These are phyloP conservation scores for Cyberlindnera mississippiensis DNA, from an alignment of 805 yeast species.

Conservation along the genomic window DNA sequence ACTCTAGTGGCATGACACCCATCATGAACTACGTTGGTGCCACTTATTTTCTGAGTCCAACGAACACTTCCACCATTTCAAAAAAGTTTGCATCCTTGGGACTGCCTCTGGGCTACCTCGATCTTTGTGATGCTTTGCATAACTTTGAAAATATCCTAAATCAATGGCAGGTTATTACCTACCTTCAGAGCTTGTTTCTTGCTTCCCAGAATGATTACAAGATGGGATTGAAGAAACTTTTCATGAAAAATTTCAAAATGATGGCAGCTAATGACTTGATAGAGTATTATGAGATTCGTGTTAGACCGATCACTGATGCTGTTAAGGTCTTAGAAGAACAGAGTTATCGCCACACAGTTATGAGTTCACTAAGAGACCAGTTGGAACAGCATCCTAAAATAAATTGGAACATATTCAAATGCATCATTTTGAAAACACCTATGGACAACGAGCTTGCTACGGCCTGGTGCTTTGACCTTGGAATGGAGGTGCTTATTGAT, in stretches of 20 bases:
- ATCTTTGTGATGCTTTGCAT: slow-evolving; percentile 7
- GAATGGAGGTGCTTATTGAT: slow-evolving; percentile 6
- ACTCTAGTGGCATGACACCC: slow-evolving; percentile 13
- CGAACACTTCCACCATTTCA: background rate
- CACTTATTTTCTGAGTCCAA: slow-evolving; percentile 7
- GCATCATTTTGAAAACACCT: slow-evolving; percentile 6
- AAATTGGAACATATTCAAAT: slow-evolving; percentile 12
- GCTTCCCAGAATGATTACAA: slow-evolving; percentile 12
- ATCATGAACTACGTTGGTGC: slow-evolving; percentile 14
- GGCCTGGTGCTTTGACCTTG: slow-evolving; percentile 15
- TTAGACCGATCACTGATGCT: slow-evolving; percentile 8
- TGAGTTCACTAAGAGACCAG: background rate
- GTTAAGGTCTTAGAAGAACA: background rate
- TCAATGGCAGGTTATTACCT: slow-evolving; percentile 16
- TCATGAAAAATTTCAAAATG: slow-evolving; percentile 8
- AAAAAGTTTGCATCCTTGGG: slow-evolving; percentile 11
- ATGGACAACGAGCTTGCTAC: slow-evolving; percentile 2
- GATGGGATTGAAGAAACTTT: slow-evolving; percentile 12
- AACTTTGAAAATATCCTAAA: slow-evolving; percentile 14
- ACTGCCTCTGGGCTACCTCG: slow-evolving; percentile 6
- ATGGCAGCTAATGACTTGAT: slow-evolving; percentile 3
- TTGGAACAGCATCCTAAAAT: background rate
- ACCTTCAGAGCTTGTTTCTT: slow-evolving; percentile 10
- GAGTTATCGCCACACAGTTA: slow-evolving; percentile 1
- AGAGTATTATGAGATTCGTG: slow-evolving; percentile 7